Evolutionary conservation across 1,284 basidiomycete genomes (phyloP), one percentile per base, ranked within the genome.

Genomic region (Fomitopsis betulina): DNA sequence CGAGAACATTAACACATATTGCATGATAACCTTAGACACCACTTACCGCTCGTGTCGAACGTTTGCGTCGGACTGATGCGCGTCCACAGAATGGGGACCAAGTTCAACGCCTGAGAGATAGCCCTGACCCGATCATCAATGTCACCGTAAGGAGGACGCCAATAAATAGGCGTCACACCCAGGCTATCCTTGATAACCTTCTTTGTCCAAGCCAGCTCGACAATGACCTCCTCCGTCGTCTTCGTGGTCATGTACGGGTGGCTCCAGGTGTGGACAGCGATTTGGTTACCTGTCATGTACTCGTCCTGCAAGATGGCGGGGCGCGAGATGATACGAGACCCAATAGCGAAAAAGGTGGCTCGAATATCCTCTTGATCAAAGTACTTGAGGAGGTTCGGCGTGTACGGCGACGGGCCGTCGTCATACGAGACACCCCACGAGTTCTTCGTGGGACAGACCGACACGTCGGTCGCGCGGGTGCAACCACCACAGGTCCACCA

Each of bases 401-500:
- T 94, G 76, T 93, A 90, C 47, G 81, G 87, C 2, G 86, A 85
- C 23, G 94, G 93, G 21, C 90, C 89, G 67, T 91, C 89, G 64
- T 90, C 88, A 69, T 88, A 89, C 21, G 83, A 83, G 59, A 85
- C 76, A 71, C 81, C 87, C 87, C 89, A 93, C 50, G 83, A 82
- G 70, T 83, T 73, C 72, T 85, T 80, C 60, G 86, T 80, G 8
- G 90, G 90, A 74, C 92, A 94, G 23, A 78, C 75, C 45, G 80
- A 81, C 63, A 94, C 81, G 69, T 94, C 92, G 12, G 83, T 83
- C 32, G 75, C 65, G 32, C 82, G 79, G 2, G 82, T 84, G 75
- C 90, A 93, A 42, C 89, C 85, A 67, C 86, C 84, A 70, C 92
- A 94, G 8, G 91, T 92, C 93, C 92, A 95, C 92, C 92, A 94